Conservation (phyloP, 306 rosid genomes). For the Rosa persica region DNA sequence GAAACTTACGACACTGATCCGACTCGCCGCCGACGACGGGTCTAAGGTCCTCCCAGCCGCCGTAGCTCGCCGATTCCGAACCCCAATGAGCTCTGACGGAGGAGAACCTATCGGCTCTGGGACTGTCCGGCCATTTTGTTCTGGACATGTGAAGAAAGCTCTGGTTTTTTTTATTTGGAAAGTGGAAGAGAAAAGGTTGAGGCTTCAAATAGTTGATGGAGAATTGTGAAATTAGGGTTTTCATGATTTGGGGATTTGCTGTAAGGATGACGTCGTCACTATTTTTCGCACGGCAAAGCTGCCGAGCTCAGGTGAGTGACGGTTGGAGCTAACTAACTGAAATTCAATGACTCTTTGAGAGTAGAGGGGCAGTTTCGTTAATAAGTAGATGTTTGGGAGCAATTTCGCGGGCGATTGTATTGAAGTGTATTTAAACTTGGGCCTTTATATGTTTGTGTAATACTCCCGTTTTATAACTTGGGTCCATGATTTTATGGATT, state of each 20-base stretch:
- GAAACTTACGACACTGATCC: constrained; percentile 53
- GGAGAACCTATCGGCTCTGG: constrained; percentile 28
- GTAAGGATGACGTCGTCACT: constrained; percentile 1
- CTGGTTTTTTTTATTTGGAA: constrained; percentile 37
- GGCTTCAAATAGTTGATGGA: constrained; percentile 28
- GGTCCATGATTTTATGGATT: too few species aligned
- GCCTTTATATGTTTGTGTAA: neutral
- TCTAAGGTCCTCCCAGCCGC: constrained; percentile 83
- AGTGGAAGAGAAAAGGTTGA: constrained; percentile 26
- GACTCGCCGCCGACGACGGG: constrained; percentile 37
- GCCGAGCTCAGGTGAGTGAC: constrained; percentile 14
- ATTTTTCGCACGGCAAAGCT: neutral
- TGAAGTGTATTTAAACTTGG: neutral
- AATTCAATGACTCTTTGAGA: neutral
- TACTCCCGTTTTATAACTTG: too few species aligned
- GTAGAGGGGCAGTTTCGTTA: neutral
- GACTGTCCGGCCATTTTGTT: constrained; percentile 35
- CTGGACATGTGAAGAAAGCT: constrained; percentile 24
- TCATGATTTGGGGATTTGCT: constrained; percentile 32
- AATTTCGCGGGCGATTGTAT: neutral
- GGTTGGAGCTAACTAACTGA: neutral
- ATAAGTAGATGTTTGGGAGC: neutral
- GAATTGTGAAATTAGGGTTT: constrained; percentile 37
- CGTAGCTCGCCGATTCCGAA: constrained; percentile 43
- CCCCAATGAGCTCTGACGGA: constrained; percentile 37